Conservation (phyloP, 495 filamentous ascomycete species). For the Xylaria longipes region DNA sequence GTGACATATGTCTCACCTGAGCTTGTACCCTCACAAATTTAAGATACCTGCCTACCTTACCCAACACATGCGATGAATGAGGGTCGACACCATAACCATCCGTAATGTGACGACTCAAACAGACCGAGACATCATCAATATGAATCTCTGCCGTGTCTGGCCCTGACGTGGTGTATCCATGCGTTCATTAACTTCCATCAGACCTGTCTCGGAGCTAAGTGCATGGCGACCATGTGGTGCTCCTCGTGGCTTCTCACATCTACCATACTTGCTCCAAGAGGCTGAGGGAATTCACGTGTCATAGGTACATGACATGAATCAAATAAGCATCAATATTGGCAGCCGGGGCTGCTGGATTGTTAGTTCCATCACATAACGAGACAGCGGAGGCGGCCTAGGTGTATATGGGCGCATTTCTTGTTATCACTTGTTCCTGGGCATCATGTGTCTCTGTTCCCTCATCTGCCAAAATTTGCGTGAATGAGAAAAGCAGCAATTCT, state of each 20-base stretch:
- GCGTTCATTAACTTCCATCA: background rate
- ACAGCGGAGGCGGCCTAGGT: background rate
- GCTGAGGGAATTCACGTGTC: background rate
- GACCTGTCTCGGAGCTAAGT: background rate
- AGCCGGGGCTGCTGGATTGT: background rate
- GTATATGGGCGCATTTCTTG: background rate
- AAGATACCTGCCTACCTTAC: background rate
- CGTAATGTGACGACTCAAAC: background rate
- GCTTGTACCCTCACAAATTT: background rate
- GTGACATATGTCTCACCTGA: background rate
- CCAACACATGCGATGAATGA: background rate
- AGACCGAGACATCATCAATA: background rate
- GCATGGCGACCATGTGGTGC: background rate
- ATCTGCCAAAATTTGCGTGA: background rate
- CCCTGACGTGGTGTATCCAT: background rate
- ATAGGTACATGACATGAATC: background rate
- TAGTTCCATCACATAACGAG: background rate
- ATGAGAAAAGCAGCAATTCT: background rate
- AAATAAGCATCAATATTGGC: background rate
- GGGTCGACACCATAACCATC: background rate
- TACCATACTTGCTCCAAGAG: background rate
- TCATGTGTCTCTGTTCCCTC: background rate
- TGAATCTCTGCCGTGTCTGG: background rate
- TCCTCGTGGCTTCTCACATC: background rate
- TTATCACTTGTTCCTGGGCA: background rate